Percentiles rank a stretch among this genome's conserved stretches.
These are phyloP conservation scores for Xylaria palmicola DNA, from an alignment of 495 filamentous ascomycete species.

Conservation along the genomic window DNA sequence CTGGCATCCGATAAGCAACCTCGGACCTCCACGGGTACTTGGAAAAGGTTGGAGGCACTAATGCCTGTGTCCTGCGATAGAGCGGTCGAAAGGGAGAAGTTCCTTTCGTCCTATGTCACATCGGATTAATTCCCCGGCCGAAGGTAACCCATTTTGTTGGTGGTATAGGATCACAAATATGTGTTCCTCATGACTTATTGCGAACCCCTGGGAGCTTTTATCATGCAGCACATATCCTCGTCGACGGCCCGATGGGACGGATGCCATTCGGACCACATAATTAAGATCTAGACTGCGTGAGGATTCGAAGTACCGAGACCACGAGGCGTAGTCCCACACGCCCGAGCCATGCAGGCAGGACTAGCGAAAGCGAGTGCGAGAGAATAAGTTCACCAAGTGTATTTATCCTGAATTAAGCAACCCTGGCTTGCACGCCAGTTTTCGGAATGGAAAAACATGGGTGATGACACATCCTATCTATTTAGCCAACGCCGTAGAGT, in stretches of 20 bases:
- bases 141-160: background rate
- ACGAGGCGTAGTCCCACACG: background rate
- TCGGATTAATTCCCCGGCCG: background rate
- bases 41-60: background rate
- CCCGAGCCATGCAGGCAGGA: background rate
- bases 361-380: background rate
- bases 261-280: background rate
- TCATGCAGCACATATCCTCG: background rate
- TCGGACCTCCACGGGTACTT: background rate
- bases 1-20: background rate
- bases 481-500: background rate
- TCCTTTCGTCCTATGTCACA: background rate
- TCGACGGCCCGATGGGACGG: background rate
- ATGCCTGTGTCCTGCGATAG: background rate
- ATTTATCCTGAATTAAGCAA: conserved; percentile 4
- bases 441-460: background rate
- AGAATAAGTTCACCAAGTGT: background rate
- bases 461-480: background rate
- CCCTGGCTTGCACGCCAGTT: background rate
- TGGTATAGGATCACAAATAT: background rate
- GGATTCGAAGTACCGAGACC: background rate
- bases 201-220: background rate
- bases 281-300: background rate
- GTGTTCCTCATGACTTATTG: background rate
- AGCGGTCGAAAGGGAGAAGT: background rate